A percentile compares a stretch with the other conserved stretches of the same genome.
These are phyloP conservation scores for Parafenestella ontariensis DNA, from an alignment of 2,329 filamentous ascomycete genomes.

Conservation along the genomic window DNA sequence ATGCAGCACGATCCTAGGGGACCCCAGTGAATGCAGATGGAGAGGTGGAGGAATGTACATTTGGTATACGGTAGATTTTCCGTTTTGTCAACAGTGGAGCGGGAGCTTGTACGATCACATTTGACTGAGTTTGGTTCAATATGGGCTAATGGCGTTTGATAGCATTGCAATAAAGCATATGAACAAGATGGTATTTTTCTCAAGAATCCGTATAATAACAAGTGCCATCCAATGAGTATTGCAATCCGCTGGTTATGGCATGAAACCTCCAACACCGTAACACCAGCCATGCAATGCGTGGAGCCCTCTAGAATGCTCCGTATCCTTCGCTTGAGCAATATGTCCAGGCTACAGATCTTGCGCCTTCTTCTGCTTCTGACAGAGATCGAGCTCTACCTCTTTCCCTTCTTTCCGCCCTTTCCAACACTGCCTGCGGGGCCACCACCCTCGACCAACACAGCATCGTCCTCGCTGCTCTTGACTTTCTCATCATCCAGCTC, in stretches of 20 bases:
- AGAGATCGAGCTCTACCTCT: constrained; percentile 37
- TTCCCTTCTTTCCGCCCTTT: constrained; percentile 7
- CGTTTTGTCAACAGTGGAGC: constrained; percentile 18
- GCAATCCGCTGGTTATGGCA: background rate
- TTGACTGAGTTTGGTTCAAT: constrained; percentile 27
- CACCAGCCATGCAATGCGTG: constrained; percentile 3
- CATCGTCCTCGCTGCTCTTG: constrained; percentile 31
- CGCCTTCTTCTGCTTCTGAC: background rate
- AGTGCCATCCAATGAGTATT: background rate
- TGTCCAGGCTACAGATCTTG: background rate
- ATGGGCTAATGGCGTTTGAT: constrained; percentile 41
- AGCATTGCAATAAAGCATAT: constrained; percentile 39
- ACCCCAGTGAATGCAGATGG: background rate
- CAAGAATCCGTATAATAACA: background rate
- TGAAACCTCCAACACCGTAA: constrained; percentile 1
- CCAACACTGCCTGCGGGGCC: constrained; percentile 10
- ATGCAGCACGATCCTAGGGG: background rate
- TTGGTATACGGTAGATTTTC: constrained; percentile 34
- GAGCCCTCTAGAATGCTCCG: background rate
- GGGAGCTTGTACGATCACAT: constrained; percentile 33
- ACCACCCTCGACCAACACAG: constrained; percentile 23
- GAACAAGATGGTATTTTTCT: constrained; percentile 15
- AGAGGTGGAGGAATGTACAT: constrained; percentile 32
- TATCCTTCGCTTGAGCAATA: background rate
- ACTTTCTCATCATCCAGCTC: constrained; percentile 72